Conservation (phyloP, 164 flowering plant genomes). For the Akebia trifoliata region DNA sequence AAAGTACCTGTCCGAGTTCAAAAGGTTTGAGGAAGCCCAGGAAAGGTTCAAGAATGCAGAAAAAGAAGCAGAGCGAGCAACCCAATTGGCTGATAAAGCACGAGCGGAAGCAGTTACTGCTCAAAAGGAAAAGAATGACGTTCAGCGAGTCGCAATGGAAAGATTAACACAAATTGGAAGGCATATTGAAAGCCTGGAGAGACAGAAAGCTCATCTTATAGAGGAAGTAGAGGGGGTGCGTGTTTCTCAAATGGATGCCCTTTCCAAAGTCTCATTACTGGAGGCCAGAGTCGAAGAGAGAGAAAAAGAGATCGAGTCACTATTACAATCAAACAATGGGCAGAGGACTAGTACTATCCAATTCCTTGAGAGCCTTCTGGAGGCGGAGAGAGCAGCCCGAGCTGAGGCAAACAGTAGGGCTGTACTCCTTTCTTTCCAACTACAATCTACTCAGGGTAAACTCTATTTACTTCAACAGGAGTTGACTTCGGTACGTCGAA, state of each 20-base stretch:
- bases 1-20: constrained; percentile 63
- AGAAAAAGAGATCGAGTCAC: constrained; percentile 74
- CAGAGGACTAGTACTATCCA: constrained; percentile 75
- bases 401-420: constrained; percentile 76
- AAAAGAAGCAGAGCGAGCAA: constrained; percentile 73
- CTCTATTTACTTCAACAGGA: constrained; percentile 82
- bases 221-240: constrained; percentile 50
- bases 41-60: constrained; percentile 81
- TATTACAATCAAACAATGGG: constrained; percentile 69
- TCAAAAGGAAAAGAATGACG: constrained; percentile 65
- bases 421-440: constrained; percentile 70
- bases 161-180: constrained; percentile 75
- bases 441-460: constrained; percentile 75
- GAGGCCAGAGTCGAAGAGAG: constrained; percentile 83
- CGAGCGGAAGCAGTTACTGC: constrained; percentile 70
- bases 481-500: constrained; percentile 59
- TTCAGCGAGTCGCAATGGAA: constrained; percentile 77
- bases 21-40: constrained; percentile 72
- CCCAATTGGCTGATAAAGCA: constrained; percentile 83
- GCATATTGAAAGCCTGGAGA: constrained; percentile 63
- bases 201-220: constrained; percentile 49
- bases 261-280: constrained; percentile 50
- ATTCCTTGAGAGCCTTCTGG: constrained; percentile 67
- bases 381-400: constrained; percentile 67
- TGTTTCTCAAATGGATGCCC: constrained; percentile 63